Evolutionary conservation across 106 monocot species (phyloP).

Genomic region (Agapanthus africanus): DNA sequence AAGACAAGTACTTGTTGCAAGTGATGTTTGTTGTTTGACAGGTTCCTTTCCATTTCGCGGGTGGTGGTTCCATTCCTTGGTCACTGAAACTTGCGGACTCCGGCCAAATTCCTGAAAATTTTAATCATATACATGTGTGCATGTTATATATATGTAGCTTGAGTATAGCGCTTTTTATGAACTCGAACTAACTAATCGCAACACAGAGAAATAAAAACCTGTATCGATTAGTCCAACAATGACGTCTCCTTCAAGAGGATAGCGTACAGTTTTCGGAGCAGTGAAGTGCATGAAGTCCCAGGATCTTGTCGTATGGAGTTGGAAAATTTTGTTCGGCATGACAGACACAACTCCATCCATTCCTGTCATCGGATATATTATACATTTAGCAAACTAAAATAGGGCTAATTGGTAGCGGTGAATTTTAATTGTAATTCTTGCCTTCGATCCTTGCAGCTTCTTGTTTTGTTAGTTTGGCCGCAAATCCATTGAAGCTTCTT

Average conservation of each 20-base stretch:
- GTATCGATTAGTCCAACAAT: conserved; percentile 15
- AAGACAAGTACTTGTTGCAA: conserved; percentile 13
- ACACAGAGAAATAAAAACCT: conserved; percentile 7
- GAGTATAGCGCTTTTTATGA: no score
- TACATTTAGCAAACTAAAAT: neutral
- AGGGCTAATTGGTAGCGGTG: no score
- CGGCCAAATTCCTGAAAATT: conserved; percentile 11
- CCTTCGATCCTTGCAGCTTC: conserved; percentile 12
- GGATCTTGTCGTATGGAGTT: conserved; percentile 20
- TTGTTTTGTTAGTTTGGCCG: conserved; percentile 11
- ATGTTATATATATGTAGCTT: no score
- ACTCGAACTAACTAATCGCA: no score
- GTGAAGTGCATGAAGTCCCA: conserved; percentile 19
- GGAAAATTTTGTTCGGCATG: conserved; percentile 8
- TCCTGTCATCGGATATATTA: neutral
- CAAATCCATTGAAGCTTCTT: conserved; percentile 17
- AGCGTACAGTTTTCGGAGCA: neutral
- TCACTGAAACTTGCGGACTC: conserved; percentile 4
- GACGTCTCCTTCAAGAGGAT: conserved; percentile 4
- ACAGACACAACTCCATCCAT: conserved; percentile 18
- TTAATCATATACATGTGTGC: no score
- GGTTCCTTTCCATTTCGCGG: conserved; percentile 23
- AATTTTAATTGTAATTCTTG: neutral
- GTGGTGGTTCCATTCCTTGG: conserved; percentile 5
- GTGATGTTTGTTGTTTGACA: conserved; percentile 13